These are phyloP conservation scores for Inonotus hispidus DNA, from an alignment of 1,284 basidiomycete genomes.

Conservation along the genomic window DNA sequence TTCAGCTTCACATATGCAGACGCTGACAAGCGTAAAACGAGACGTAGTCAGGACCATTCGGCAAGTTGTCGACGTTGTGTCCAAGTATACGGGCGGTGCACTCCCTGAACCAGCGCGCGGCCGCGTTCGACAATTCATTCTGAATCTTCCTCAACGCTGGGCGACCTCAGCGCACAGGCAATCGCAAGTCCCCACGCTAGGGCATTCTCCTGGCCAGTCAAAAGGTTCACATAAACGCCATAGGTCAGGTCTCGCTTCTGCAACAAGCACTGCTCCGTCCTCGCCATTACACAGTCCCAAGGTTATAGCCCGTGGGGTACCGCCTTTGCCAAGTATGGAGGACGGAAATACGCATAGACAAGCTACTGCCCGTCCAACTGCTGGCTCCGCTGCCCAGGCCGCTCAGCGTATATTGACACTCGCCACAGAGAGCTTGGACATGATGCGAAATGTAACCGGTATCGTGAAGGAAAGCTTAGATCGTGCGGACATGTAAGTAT, in stretches of 20 bases:
- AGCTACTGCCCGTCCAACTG: slow-evolving; percentile 36
- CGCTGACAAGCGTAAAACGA: slow-evolving; percentile 66
- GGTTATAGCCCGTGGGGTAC: background rate
- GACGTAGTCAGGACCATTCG: slow-evolving; percentile 85
- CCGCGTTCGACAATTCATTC: slow-evolving; percentile 75
- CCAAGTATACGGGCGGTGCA: slow-evolving; percentile 78
- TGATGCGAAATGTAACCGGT: slow-evolving; percentile 81
- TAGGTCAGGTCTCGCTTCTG: slow-evolving; percentile 9
- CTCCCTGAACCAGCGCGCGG: slow-evolving; percentile 79
- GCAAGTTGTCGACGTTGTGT: slow-evolving; percentile 85
- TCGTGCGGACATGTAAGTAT: slow-evolving; percentile 76
- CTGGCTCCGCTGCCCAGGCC: slow-evolving; percentile 57
- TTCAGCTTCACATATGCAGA: slow-evolving; percentile 54
- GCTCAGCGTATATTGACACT: slow-evolving; percentile 80
- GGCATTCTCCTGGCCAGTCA: slow-evolving; percentile 9
- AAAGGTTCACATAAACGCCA: slow-evolving; percentile 19
- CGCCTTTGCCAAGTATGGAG: slow-evolving; percentile 2
- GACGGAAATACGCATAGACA: slow-evolving; percentile 6
- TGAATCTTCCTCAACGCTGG: slow-evolving; percentile 80
- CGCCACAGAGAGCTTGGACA: slow-evolving; percentile 87
- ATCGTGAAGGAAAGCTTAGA: slow-evolving; percentile 88
- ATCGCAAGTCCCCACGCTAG: slow-evolving; percentile 4
- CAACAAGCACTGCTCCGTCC: slow-evolving; percentile 18
- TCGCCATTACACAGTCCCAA: slow-evolving; percentile 14
- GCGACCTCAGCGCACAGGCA: slow-evolving; percentile 36